These are phyloP conservation scores for Coffea canephora DNA, from an alignment of 257 asterid genomes.

Conservation along the genomic window DNA sequence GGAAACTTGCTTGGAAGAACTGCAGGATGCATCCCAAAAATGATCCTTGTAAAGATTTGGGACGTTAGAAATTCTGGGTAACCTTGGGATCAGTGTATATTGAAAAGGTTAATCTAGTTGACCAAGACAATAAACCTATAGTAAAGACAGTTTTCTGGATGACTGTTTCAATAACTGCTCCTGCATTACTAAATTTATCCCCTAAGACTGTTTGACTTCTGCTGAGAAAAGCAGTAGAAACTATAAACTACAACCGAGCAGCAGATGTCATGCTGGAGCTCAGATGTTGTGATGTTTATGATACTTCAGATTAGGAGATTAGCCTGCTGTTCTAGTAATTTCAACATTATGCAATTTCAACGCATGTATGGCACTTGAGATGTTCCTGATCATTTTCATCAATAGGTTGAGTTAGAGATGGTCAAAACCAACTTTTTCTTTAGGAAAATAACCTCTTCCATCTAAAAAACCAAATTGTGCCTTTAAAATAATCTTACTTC, in stretches of 20 bases:
- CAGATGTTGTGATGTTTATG: not conserved
- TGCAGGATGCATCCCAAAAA: not conserved
- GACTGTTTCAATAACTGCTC: not conserved
- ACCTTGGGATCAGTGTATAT: not conserved
- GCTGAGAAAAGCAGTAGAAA: not conserved
- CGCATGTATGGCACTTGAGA: not conserved
- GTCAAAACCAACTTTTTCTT: not conserved
- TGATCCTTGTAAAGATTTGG: not conserved
- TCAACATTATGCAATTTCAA: not conserved
- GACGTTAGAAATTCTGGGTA: not conserved
- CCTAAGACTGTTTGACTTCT: not conserved
- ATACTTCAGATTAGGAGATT: not conserved
- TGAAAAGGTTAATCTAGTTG: not conserved
- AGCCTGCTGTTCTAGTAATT: not conserved
- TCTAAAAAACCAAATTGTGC: not conserved
- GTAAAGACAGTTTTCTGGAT: not conserved
- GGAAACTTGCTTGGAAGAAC: not conserved
- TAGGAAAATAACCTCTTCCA: not conserved
- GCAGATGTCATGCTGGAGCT: not conserved
- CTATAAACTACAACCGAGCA: not conserved
- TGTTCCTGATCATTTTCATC: not conserved
- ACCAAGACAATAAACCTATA: not conserved
- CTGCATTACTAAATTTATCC: not conserved
- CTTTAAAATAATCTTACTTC: not conserved
- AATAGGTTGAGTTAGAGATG: not conserved